These are phyloP conservation scores for Dioscorea alata DNA, from an alignment of 106 monocot species.

Conservation along the genomic window DNA sequence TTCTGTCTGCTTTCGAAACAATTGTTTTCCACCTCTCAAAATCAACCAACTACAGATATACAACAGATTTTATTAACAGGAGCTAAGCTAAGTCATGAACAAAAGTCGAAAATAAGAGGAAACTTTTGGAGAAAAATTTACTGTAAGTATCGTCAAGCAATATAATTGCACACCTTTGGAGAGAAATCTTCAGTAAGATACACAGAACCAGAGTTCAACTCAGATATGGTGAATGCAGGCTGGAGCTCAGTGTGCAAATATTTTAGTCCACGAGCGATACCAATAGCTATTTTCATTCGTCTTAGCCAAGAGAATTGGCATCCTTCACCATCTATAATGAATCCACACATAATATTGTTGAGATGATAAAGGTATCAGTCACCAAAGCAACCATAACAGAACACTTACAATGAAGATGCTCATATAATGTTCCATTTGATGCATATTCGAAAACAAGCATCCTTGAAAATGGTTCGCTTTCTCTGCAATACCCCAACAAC, in stretches of 20 bases:
- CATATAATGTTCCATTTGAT: slow-evolving; percentile 91
- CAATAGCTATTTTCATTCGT: slow-evolving; percentile 79
- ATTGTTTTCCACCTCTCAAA: slow-evolving; percentile 91
- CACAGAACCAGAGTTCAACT: slow-evolving; percentile 65
- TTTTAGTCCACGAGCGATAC: slow-evolving; percentile 68
- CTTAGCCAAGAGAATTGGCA: slow-evolving; percentile 85
- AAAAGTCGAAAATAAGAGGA: neutral
- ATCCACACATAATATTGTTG: slow-evolving; percentile 1
- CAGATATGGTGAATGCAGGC: slow-evolving; percentile 76
- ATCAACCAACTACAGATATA: slow-evolving; percentile 75
- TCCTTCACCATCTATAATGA: slow-evolving; percentile 62
- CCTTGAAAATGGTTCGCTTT: slow-evolving; percentile 75
- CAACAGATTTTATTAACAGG: neutral
- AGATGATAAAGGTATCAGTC: neutral
- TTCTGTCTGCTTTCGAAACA: slow-evolving; percentile 39
- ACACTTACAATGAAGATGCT: slow-evolving; percentile 88
- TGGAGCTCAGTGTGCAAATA: slow-evolving; percentile 79
- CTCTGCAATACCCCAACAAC: slow-evolving; percentile 77
- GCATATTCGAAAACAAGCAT: slow-evolving; percentile 95
- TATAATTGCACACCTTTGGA: slow-evolving; percentile 64
- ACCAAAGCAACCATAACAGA: neutral
- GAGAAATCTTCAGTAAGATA: slow-evolving; percentile 97
- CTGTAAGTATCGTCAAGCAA: too few relatives aligned
- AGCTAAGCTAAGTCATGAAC: neutral
- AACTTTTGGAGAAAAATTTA: neutral